phyloP scores from a whole-genome alignment of 2,329 filamentous ascomycete genomes.

The Pyrenochaeta sp. region DNA sequence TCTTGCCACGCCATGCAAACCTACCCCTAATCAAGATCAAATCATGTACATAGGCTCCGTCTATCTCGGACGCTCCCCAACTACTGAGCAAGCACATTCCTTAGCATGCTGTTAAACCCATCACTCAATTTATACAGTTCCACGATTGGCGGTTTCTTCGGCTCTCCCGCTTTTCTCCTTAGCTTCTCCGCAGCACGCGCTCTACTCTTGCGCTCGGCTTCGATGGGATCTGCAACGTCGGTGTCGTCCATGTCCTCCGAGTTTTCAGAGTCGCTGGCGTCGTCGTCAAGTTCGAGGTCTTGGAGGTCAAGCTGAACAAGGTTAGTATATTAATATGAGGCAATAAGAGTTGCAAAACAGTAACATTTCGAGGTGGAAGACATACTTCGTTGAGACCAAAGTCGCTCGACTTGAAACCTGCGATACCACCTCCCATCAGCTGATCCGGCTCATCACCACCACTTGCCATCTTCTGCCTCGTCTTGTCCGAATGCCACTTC shows the following conservation, averaged over 20 bases:
- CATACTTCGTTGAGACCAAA: constrained; percentile 84
- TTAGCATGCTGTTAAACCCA: constrained; percentile 82
- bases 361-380: no score
- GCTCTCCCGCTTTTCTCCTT: constrained; percentile 82
- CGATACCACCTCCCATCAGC: constrained; percentile 46
- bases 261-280: constrained; percentile 62
- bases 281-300: constrained; percentile 83
- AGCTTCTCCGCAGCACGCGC: constrained; percentile 81
- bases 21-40: not conserved
- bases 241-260: constrained; percentile 68
- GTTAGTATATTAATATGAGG: constrained; percentile 10
- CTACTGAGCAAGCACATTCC: constrained; percentile 74
- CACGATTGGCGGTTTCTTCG: constrained; percentile 77
- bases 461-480: constrained; percentile 97
- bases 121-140: constrained; percentile 84
- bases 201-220: constrained; percentile 81
- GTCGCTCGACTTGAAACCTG: constrained; percentile 78
- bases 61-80: not conserved
- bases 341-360: not conserved
- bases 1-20: not conserved
- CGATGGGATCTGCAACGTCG: constrained; percentile 86
- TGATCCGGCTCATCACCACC: constrained; percentile 62
- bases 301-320: constrained; percentile 72
- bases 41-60: not conserved
- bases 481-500: constrained; percentile 98